These are phyloP conservation scores for Macrolepiota albuminosa DNA, from an alignment of 768 basidiomycete genomes.

Conservation along the genomic window DNA sequence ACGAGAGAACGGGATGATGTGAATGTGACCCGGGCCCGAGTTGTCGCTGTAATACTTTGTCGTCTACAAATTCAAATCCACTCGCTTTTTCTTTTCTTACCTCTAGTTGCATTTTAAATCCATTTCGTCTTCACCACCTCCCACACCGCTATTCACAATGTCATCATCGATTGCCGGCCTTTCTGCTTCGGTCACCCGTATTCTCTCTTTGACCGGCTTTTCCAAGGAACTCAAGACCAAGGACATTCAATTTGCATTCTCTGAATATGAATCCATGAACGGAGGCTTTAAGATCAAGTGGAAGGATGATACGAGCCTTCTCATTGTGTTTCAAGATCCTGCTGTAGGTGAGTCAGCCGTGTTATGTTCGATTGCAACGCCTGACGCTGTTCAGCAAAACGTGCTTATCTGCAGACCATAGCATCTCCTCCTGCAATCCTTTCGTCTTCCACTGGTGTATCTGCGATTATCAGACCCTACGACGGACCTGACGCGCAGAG, in stretches of 20 bases:
- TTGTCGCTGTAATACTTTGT: slow-evolving; percentile 13
- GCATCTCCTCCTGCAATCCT: slow-evolving; percentile 76
- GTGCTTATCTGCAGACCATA: slow-evolving; percentile 88
- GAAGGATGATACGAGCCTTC: slow-evolving; percentile 93
- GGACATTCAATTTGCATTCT: slow-evolving; percentile 89
- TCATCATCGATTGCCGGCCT: slow-evolving; percentile 72
- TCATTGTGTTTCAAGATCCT: slow-evolving; percentile 93
- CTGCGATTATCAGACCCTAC: slow-evolving; percentile 80
- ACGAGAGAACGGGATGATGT: slow-evolving; percentile 5
- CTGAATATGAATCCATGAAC: slow-evolving; percentile 77
- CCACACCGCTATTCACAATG: slow-evolving; percentile 39
- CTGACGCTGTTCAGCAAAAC: slow-evolving; percentile 62
- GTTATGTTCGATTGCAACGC: not conserved
- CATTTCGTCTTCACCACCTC: slow-evolving; percentile 12
- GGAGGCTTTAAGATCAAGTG: slow-evolving; percentile 99
- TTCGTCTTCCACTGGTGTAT: slow-evolving; percentile 45
- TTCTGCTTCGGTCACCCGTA: slow-evolving; percentile 94
- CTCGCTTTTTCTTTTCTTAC: slow-evolving; percentile 17
- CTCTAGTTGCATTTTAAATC: slow-evolving; percentile 16
- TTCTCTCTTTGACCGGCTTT: slow-evolving; percentile 90
- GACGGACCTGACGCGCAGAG: slow-evolving; percentile 89
- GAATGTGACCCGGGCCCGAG: slow-evolving; percentile 2
- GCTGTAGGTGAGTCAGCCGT: slow-evolving; percentile 64
- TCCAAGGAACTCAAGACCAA: slow-evolving; percentile 95
- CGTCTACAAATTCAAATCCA: slow-evolving; percentile 12